A percentile compares a stretch with the other conserved stretches of the same genome.
These are phyloP conservation scores for Nakazawaea sp. DNA, from an alignment of 805 yeast species.

Conservation along the genomic window DNA sequence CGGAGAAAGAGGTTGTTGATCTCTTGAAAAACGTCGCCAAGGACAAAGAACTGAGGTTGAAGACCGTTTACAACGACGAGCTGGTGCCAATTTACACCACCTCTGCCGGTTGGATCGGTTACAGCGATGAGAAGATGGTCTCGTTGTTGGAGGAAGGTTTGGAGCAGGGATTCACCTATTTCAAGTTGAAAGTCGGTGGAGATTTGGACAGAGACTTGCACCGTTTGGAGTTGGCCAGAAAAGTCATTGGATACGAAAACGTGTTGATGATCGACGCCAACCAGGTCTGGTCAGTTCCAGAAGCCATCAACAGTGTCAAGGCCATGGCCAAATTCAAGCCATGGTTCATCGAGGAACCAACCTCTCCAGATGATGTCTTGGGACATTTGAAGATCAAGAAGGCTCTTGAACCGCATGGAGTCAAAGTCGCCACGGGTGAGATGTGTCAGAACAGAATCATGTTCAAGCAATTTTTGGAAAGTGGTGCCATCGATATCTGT, in stretches of 20 bases:
- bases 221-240: slow-evolving; percentile 29
- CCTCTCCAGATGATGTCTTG: slow-evolving; percentile 19
- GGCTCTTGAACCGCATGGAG: slow-evolving; percentile 16
- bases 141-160: slow-evolving; percentile 24
- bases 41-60: slow-evolving; percentile 25
- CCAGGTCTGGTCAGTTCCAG: slow-evolving; percentile 20
- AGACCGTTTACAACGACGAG: slow-evolving; percentile 23
- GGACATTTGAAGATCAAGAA: slow-evolving; percentile 17
- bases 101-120: slow-evolving; percentile 39
- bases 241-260: slow-evolving; percentile 31
- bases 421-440: slow-evolving; percentile 20
- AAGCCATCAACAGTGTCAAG: slow-evolving; percentile 18
- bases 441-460: slow-evolving; percentile 20
- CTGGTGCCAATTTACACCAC: slow-evolving; percentile 40
- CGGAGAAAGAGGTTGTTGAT: slow-evolving; percentile 32
- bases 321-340: slow-evolving; percentile 17
- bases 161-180: slow-evolving; percentile 29
- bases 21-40: slow-evolving; percentile 22
- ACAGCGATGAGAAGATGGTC: slow-evolving; percentile 32
- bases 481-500: slow-evolving; percentile 18
- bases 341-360: slow-evolving; percentile 19
- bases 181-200: slow-evolving; percentile 36
- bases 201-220: slow-evolving; percentile 28
- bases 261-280: slow-evolving; percentile 20
- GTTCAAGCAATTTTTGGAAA: slow-evolving; percentile 18